Evolutionary conservation across 1,284 basidiomycete species (phyloP).

Genomic region (Thelephora terrestris): DNA sequence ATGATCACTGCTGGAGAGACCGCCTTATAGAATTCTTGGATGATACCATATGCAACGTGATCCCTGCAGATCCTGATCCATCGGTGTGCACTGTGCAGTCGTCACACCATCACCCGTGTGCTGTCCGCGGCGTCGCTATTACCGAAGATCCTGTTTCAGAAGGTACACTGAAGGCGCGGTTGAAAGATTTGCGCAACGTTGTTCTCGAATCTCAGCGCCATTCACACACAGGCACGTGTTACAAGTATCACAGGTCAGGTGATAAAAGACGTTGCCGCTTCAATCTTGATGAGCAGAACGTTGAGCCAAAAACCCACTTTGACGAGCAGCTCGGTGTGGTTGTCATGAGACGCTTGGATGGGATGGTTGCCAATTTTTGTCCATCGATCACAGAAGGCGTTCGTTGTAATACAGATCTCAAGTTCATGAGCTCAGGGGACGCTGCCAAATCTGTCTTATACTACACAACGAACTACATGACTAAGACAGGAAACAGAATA

Average conservation of each 20-base stretch:
- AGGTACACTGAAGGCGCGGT: conserved; percentile 4
- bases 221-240: conserved; percentile 10
- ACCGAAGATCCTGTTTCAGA: conserved; percentile 7
- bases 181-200: background rate
- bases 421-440: conserved; percentile 20
- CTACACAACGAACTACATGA: conserved; percentile 24
- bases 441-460: conserved; percentile 20
- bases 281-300: background rate
- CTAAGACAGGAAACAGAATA: conserved; percentile 11
- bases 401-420: conserved; percentile 21
- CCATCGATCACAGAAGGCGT: conserved; percentile 13
- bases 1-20: too few species aligned
- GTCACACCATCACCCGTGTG: too few species aligned
- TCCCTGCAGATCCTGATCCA: background rate
- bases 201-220: conserved; percentile 10
- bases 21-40: too few species aligned
- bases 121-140: background rate
- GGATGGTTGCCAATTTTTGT: conserved; percentile 17
- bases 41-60: too few species aligned
- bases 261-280: background rate
- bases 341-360: conserved; percentile 12
- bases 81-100: background rate
- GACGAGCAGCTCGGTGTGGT: conserved; percentile 11
- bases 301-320: background rate
- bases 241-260: conserved; percentile 7